Base-by-base conservation (phyloP, 2,329 filamentous ascomycete genomes). In the Dendrostoma leiphaemia region DNA sequence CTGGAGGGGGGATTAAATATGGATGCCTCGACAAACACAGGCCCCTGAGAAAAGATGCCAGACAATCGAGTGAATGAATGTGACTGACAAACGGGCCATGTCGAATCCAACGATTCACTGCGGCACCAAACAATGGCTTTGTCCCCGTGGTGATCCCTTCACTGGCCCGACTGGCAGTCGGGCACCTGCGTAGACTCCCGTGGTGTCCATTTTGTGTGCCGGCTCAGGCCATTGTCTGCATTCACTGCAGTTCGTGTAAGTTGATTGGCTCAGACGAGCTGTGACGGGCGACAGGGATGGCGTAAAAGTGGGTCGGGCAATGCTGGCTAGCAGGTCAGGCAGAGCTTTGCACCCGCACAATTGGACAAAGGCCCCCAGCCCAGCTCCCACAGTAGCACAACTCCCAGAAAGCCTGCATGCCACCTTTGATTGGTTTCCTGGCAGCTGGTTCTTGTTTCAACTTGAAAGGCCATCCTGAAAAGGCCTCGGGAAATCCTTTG, bases 241-340 rank as follows among this genome's bases (percentile, higher is more conserved):
- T 35, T 40, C 24, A 2, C 3, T 24, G n/a, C 26, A 21, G 47
- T 40, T 17, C 34, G 47, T 49, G 47, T 49, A 49, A 41, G 35
- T 40, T 41, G 47, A 49, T 49, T 49, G 47, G 47, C 35, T 29
- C n/a, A 49, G 35, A 41, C 15, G n/a, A 40, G 35, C 47, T 13
- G 35, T 31, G 10, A 8, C 4, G 7, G 47, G 47, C 28, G 35
- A 31, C 47, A 49, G 35, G 47, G 47, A 9, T 31, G 31, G 45
- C 29, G n/a, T 15, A 35, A 28, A 8, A 24, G 24, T 28, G 35
- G 35, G 19, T 10, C 26, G 26, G 34, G 17, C 6, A 10, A 17
- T 29, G 46, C 32, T 28, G 17, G 46, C 34, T 45, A 26, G 41
- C 41, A 45, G n/a, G n/a, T n/a, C n/a, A n/a, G n/a, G n/a, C n/a